Conservation (phyloP, 352 stramenopile genomes). For the Globisporangium camurandrum region DNA sequence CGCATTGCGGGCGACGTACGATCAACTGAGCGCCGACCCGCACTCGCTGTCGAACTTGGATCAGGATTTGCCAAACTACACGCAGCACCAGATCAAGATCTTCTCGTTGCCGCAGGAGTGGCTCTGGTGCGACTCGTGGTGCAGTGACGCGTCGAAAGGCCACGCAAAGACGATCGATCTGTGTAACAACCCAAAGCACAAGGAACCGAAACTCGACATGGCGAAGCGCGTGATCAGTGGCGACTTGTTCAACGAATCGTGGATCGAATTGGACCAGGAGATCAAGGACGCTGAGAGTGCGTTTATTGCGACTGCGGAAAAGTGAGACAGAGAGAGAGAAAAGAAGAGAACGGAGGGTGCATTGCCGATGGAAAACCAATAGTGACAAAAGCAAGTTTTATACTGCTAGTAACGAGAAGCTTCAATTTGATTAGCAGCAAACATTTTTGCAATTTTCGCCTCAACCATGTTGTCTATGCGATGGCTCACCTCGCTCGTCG, state of each 20-base stretch:
- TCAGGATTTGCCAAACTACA: conserved; percentile 99
- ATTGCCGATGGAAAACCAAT: no score
- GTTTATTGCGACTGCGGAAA: conserved; percentile 6
- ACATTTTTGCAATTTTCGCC: no score
- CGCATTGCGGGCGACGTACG: conserved; percentile 94
- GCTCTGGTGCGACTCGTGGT: conserved; percentile 99
- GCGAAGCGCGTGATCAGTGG: conserved; percentile 97
- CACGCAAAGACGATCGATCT: conserved; percentile 99
- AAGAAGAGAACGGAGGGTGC: no score
- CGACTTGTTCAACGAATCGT: conserved; percentile 96
- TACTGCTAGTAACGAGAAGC: no score
- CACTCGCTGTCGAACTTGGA: conserved; percentile 99
- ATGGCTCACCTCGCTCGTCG: conserved; percentile 8
- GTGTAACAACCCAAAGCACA: conserved; percentile 99
- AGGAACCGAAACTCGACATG: conserved; percentile 99
- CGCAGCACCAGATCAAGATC: conserved; percentile 93
- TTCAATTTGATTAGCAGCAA: no score
- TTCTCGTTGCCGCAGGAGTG: conserved; percentile 97
- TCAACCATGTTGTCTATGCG: conserved; percentile 7
- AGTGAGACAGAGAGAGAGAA: background rate
- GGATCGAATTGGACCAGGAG: conserved; percentile 97
- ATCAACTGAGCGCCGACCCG: conserved; percentile 95
- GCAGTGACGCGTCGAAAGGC: conserved; percentile 96
- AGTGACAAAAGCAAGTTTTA: no score
- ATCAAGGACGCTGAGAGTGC: conserved; percentile 76